phyloP scores from a whole-genome alignment of 2,329 filamentous ascomycete genomes.

The Neofusicoccum laricinum region DNA sequence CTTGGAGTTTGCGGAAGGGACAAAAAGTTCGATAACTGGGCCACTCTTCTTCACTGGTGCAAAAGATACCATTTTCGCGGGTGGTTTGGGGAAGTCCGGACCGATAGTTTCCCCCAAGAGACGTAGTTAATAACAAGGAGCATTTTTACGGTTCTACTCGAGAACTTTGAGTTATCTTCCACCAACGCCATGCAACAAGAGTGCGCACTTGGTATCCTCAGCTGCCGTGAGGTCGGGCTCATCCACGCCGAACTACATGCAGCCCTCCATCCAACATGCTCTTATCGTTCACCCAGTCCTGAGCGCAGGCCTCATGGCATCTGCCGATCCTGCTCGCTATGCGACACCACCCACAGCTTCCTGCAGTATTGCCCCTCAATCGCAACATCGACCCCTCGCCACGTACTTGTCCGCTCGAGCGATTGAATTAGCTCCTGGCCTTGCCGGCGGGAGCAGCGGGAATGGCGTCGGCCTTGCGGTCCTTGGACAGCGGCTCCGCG shows the following conservation, averaged over 20 bases:
- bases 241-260: not conserved
- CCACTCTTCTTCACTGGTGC: not conserved
- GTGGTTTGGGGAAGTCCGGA: not conserved
- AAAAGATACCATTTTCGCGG: not conserved
- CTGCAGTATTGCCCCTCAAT: not conserved
- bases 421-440: slow-evolving; percentile 23
- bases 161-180: not conserved
- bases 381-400: not conserved
- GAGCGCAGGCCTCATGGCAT: not conserved
- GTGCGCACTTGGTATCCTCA: slow-evolving; percentile 5
- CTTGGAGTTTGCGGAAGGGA: not conserved
- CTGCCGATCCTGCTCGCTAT: not conserved
- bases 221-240: not conserved
- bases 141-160: not conserved
- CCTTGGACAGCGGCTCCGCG: slow-evolving; percentile 30
- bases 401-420: not conserved
- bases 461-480: slow-evolving; percentile 31
- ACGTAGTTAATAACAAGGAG: not conserved
- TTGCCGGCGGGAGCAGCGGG: slow-evolving; percentile 30
- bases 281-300: not conserved
- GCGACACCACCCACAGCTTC: not conserved
- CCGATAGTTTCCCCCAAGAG: not conserved
- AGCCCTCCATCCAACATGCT: not conserved
- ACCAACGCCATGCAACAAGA: slow-evolving; percentile 11
- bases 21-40: not conserved